phyloP scores from a whole-genome alignment of 495 filamentous ascomycete genomes.

The Pseudevernia furfuracea region DNA sequence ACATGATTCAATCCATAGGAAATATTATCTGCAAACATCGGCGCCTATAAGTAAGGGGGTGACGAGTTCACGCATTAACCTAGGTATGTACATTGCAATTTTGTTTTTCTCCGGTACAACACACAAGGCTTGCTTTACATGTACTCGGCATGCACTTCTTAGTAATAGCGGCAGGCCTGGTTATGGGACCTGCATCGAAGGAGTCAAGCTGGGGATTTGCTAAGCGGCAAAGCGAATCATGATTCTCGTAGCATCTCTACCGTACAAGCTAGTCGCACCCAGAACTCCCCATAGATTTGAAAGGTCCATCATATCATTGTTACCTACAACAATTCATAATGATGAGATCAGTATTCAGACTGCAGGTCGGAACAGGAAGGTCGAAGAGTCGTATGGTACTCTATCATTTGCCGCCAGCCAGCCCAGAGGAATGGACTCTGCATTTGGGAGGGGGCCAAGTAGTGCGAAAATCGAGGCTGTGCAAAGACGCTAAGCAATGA shows the following conservation, averaged over 20 bases:
- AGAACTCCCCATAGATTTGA: too few species aligned
- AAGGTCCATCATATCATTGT: too few species aligned
- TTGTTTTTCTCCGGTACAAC: neutral
- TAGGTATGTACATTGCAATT: neutral
- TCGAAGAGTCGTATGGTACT: too few species aligned
- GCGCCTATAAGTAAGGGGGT: neutral
- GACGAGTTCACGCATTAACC: neutral
- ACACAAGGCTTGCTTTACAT: neutral
- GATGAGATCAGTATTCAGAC: neutral
- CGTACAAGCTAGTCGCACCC: neutral
- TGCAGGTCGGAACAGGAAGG: too few species aligned
- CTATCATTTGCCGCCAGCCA: neutral
- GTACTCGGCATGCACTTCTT: neutral
- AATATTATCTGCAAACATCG: neutral
- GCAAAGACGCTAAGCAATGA: neutral
- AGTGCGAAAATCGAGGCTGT: conserved; percentile 4
- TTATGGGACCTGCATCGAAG: neutral
- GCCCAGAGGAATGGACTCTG: neutral
- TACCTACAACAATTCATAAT: too few species aligned
- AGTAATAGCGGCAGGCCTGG: neutral
- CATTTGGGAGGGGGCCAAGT: neutral
- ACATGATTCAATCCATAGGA: neutral
- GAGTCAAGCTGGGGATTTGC: neutral
- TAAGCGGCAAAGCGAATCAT: neutral
- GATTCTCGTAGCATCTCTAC: neutral